These are phyloP conservation scores for Bryoerythrophyllum caledonicum DNA, from an alignment of 225 moss, liverwort and hornwort species.

Conservation along the genomic window DNA sequence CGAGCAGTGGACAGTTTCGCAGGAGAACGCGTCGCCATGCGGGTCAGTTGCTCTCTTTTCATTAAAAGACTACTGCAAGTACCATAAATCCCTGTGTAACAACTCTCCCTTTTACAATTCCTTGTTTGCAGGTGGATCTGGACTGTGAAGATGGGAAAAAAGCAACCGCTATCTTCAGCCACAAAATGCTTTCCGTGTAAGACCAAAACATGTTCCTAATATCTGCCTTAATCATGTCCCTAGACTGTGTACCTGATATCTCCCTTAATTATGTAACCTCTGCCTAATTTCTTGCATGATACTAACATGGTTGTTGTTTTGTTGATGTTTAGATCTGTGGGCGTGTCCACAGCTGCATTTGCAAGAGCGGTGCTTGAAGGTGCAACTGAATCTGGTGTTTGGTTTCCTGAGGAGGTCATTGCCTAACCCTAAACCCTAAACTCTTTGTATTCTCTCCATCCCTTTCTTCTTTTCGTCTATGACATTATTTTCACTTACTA, in stretches of 20 bases:
- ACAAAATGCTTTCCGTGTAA: constrained; percentile 76
- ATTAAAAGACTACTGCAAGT: neutral
- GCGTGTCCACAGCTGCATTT: constrained; percentile 73
- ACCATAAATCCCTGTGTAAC: too few species aligned
- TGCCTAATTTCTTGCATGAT: neutral
- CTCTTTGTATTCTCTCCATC: neutral
- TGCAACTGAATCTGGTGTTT: constrained; percentile 79
- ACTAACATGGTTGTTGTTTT: neutral
- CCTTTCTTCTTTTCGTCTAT: neutral
- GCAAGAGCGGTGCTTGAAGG: constrained; percentile 82
- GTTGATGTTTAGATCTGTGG: constrained; percentile 50
- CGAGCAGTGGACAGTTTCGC: constrained; percentile 72
- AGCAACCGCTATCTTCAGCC: constrained; percentile 68
- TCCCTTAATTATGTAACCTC: neutral
- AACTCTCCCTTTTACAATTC: neutral
- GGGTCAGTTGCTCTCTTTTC: constrained; percentile 41
- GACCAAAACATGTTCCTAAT: neutral
- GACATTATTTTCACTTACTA: neutral
- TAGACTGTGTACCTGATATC: too few species aligned
- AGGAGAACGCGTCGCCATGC: constrained; percentile 88
- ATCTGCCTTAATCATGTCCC: too few species aligned
- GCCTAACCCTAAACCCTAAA: neutral
- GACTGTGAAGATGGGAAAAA: constrained; percentile 69
- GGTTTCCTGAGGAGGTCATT: constrained; percentile 85
- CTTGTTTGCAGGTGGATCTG: constrained; percentile 58